Base-by-base conservation (phyloP, 768 basidiomycete genomes). In the Boletus vermiculosoides region DNA sequence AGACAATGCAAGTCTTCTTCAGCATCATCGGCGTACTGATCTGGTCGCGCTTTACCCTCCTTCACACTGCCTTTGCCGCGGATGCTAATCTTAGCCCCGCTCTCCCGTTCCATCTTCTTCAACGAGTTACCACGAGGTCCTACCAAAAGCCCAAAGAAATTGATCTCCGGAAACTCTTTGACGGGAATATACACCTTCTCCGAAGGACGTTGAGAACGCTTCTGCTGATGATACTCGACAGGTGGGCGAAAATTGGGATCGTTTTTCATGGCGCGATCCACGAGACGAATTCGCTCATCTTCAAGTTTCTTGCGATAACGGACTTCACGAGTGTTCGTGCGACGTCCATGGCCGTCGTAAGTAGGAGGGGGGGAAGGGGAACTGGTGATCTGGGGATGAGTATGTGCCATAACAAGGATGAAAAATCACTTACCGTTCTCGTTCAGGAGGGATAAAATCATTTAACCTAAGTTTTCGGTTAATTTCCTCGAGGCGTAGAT, bases 111-210 rank as follows among this genome's bases (percentile, higher is more conserved):
- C 97, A 99, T 99, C 76, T 94, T 95, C 83, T 99, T 99, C 81
- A 98, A 77, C 77, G 95, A 95, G 72, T 99, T 98, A 45, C 97
- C 97, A 67, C 97, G 90, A 68, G 97, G 97, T 39, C 97, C 97
- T 61, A 99, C 96, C 58, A 99, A 84, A 59, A 99, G 79, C 65
- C 97, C 97, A 66, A 99, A 98, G 78, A 98, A 99, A 72, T 99
- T 99, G 80, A 99, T 98, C 76, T 98, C 96, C 2, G 97, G 97
- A 65, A 99, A 99, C 75, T 99, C 97, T 73, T 99, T 98, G 71
- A 98, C 95, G 40, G 97, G 97, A 58, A 99, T 98, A 72, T 98
- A 99, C 59, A 99, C 97, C 76, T 98, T 98, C 58, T 99, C 97
- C 34, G 91, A 90, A 15, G 96, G 95, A 46, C 94, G 85, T 57